Evolutionary conservation across 768 basidiomycete genomes (phyloP), one percentile per base, ranked within the genome.

Genomic region (Trametes gibbosa): DNA sequence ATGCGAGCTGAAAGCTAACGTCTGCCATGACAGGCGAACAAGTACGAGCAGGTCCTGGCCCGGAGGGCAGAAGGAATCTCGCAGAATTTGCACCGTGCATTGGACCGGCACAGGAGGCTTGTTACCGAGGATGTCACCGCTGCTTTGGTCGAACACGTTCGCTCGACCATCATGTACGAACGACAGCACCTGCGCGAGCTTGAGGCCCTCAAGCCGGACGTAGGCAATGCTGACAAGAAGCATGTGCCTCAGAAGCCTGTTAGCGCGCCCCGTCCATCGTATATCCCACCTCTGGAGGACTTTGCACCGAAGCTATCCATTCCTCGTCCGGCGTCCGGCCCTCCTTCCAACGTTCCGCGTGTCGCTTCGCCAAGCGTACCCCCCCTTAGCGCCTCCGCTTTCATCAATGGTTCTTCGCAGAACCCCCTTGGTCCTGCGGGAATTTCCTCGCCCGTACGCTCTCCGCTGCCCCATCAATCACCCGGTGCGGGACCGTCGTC

Each of bases 1-100:
- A 41, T 37, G 49, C 53, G 49, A 59, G 14, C 59, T 49, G 14
- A 21, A 45, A 46, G 46, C 63, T 63, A 14, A 65, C 39, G 8
- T 43, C 42, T 21, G 10, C 12, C 50, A 13, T 63, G 52, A 9
- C 65, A 98, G 93, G 96, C 97, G 8, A 87, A 88, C 66, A 90
- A 90, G 67, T 91, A 94, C 60, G 96, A 99, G 69, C 84, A 89
- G 69, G 80, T 85, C 8, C 83, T 98, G 24, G 86, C 89, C 3
- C 84, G 83, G 50, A 87, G 93, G n/a, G 89, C 95, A 2, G 82
- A 92, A 50, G 93, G 93, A 45, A 98, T 99, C 55, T 98, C 96
- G 1, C 86, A 92, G 65, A 95, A 98, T 66, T 79, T 99, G 17
- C 95, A 97, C 66, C 84, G 83, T 49, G 89, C 95, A 2, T 81